Evolutionary conservation across 2,329 filamentous ascomycete genomes (phyloP).

Genomic region (Talaromyces funiculosus): DNA sequence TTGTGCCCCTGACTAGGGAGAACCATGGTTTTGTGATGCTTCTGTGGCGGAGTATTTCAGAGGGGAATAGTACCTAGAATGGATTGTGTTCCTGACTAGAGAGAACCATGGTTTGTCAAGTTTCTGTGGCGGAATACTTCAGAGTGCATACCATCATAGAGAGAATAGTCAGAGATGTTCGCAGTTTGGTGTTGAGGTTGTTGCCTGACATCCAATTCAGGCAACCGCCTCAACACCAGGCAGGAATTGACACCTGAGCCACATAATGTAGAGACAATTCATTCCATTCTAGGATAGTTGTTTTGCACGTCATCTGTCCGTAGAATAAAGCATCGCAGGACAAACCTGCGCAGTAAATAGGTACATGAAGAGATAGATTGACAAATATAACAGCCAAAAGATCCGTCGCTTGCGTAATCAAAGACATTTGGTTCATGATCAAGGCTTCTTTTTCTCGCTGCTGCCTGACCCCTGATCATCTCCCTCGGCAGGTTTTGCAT

Average conservation of each 20-base stretch:
- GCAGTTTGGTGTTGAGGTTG: neutral
- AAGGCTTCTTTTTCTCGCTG: slow-evolving; percentile 2
- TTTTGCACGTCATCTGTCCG: neutral
- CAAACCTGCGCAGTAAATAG: neutral
- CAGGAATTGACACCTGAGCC: neutral
- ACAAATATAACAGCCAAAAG: neutral
- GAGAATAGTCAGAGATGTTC: neutral
- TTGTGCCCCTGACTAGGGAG: neutral
- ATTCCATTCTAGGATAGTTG: too few species aligned
- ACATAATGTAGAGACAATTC: too few species aligned
- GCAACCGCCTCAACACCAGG: neutral
- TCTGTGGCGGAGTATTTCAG: neutral
- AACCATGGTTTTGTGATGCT: neutral
- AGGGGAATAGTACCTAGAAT: too few species aligned
- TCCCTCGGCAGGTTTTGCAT: neutral
- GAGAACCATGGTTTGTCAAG: neutral
- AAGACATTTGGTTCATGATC: neutral
- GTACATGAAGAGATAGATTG: neutral
- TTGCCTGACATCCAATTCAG: neutral
- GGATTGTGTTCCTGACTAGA: neutral
- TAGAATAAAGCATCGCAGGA: neutral
- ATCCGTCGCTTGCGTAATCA: too few species aligned
- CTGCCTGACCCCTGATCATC: neutral
- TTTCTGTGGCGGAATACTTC: neutral
- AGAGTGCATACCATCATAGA: neutral